Evolutionary conservation across 2,329 filamentous ascomycete genomes (phyloP), one percentile per base, ranked within the genome.

Genomic region (Monosporascus sp.): DNA sequence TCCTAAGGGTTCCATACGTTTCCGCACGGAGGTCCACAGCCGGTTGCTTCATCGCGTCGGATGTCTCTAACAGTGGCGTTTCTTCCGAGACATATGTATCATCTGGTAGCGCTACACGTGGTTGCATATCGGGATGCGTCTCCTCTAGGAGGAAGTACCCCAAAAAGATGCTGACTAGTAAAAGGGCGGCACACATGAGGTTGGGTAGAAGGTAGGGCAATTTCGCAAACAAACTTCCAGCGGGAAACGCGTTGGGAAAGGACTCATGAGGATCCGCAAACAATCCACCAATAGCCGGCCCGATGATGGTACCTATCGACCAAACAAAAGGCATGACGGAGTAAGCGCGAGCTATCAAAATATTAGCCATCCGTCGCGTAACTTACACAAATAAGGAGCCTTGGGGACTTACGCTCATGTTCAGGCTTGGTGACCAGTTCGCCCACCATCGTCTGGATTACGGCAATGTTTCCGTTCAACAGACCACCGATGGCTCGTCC

Each of bases 291-390:
- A 97, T 91, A 6, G 88, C 89, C 57, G 92, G 89, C 0, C 92
- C 92, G 51, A 96, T 79, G 58, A 96, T 96, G 9, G 90, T 95
- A 24, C 92, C 92, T 50, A 96, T 86, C 47, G 82, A 87, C 91
- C 92, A 97, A 7, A 96, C 88, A 65, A 96, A 96, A 1, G 92
- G 92, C 90, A 97, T 96, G 45, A 96, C 83, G 2, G 91, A 85
- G 69, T 92, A 96, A 28, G 92, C 92, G 57, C 87, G 84, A 54
- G 91, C 88, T 90, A 62, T 57, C 4, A 37, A 50, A 41, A 47
- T 56, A 66, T 63, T 53, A 50, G 28, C 45, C 17, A 11, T 57
- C 38, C 11, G n/a, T 8, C 2, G 45, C 20, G 20, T 31, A 8
- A 17, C 22, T 44, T 28, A n/a, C 4, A 14, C 17, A 6, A 5